Evolutionary conservation across 2,329 filamentous ascomycete genomes (phyloP), one percentile per base, ranked within the genome.

Genomic region (Ceratocystis ficicola): DNA sequence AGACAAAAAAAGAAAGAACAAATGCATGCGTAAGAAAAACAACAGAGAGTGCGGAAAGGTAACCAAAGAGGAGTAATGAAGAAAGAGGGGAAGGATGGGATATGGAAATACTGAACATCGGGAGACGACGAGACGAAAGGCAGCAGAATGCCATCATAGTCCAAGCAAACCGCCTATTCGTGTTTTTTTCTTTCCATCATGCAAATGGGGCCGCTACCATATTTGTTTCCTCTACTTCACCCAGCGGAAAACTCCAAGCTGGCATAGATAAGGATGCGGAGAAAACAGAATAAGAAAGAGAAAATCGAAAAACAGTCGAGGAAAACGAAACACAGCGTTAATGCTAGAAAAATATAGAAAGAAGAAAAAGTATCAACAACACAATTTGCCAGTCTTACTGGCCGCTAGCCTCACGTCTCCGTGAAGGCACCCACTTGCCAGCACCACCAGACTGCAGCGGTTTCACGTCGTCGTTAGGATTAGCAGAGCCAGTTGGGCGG

Each of bases 391-490:
- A 32, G 41, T 12, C 17, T 63, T 30, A 48, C 41, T 63, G 20
- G 44, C 28, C 46, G 28, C 41, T 25, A 41, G 36, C 3, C 25
- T 52, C 59, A 25, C 64, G 52, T 22, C 57, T 50, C 52, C 59
- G 62, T 44, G 44, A 55, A 44, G 30, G 55, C 71, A 86, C 81
- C 75, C 80, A 87, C 74, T 84, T 86, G 70, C 83, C 83, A 59
- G 80, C 71, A 32, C 75, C 77, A 52, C 83, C 80, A 52, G 80
- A 79, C 17, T 83, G 74, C 71, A 83, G 75, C 61, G 77, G 70
- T 75, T 84, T 82, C 46, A 75, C 70, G 44, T 30, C 15, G 6
- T 6, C 28, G 15, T 20, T n/a, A 41, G 10, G 10, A 36, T 10
- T 59, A 25, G 52, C 30, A 60, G 50, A 32, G 32, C 7, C 20